These are phyloP conservation scores for Endothia cerciana DNA, from an alignment of 2,329 filamentous ascomycete genomes.

Conservation along the genomic window DNA sequence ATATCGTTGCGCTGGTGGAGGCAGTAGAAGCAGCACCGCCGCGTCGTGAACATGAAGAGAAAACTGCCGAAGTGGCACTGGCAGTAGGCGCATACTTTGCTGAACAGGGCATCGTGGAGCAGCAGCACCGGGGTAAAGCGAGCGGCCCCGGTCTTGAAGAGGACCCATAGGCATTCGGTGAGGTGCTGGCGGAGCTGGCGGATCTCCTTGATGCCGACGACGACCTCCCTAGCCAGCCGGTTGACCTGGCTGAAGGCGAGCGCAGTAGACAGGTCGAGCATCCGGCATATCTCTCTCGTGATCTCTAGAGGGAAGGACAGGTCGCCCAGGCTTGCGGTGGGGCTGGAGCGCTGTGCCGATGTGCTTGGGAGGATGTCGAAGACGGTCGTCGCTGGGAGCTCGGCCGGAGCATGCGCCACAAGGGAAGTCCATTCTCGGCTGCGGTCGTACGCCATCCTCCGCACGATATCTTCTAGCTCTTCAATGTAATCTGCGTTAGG, in stretches of 20 bases:
- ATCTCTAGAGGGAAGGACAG: background rate
- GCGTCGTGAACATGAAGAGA: background rate
- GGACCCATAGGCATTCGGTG: background rate
- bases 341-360: background rate
- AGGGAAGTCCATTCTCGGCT: background rate
- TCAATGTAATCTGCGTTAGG: no score
- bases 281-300: background rate
- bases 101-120: background rate
- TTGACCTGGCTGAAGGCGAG: background rate
- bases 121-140: background rate
- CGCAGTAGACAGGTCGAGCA: background rate
- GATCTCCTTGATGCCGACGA: background rate
- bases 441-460: background rate
- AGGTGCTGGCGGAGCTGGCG: background rate
- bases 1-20: background rate
- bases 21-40: conserved; percentile 1
- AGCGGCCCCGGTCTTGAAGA: background rate
- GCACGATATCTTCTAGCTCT: background rate
- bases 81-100: background rate
- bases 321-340: background rate
- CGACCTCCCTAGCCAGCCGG: background rate
- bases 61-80: background rate
- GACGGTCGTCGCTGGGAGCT: background rate
- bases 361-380: background rate
- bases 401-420: background rate